phyloP scores from a whole-genome alignment of 345 rosid genomes.

The Erucastrum elatum region DNA sequence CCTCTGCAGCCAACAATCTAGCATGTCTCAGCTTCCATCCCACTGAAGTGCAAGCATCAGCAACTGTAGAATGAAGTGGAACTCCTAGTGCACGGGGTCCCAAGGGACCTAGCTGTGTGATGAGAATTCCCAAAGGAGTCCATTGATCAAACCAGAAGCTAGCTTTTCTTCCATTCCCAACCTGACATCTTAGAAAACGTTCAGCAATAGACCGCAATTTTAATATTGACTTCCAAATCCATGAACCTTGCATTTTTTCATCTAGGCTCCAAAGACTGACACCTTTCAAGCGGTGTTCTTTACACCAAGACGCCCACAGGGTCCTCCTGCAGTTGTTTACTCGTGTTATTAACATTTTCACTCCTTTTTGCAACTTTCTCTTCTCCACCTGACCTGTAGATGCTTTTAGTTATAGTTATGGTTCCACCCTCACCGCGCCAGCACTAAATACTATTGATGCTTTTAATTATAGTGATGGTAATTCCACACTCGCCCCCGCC shows the following conservation, averaged over 20 bases:
- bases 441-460: constrained; percentile 44
- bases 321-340: too few relatives aligned
- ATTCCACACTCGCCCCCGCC: background rate
- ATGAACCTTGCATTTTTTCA: too few relatives aligned
- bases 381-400: constrained; percentile 8
- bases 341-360: constrained; percentile 23
- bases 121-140: background rate
- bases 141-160: background rate
- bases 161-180: background rate
- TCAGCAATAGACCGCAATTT: background rate
- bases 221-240: too few relatives aligned
- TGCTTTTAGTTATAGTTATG: background rate
- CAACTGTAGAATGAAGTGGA: background rate
- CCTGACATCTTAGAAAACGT: background rate
- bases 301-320: too few relatives aligned
- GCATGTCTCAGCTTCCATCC: background rate
- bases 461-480: constrained; percentile 2
- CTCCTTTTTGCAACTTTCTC: constrained; percentile 30
- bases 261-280: too few relatives aligned
- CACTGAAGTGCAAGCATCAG: background rate
- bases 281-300: too few relatives aligned
- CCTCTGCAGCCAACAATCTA: background rate
- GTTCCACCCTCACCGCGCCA: background rate
- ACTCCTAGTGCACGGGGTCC: background rate
- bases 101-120: background rate